These are phyloP conservation scores for Acanthochlamys bracteata DNA, from an alignment of 106 monocot species.

Conservation along the genomic window DNA sequence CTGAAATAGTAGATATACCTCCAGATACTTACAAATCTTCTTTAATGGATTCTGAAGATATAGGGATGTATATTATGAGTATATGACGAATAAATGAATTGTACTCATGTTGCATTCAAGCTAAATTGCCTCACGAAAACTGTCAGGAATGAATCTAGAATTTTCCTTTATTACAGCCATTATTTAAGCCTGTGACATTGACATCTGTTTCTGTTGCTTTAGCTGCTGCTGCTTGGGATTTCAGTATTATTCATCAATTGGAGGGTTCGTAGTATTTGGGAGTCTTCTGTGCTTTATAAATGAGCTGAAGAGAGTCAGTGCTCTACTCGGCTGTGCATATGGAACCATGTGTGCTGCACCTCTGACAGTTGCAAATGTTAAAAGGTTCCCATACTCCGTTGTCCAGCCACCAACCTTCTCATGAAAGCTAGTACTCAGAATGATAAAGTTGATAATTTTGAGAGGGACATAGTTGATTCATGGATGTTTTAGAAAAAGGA, in stretches of 20 bases:
- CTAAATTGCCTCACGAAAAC: too few relatives aligned
- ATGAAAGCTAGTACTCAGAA: not conserved
- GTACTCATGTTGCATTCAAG: too few relatives aligned
- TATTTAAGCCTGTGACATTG: too few relatives aligned
- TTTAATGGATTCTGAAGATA: too few relatives aligned
- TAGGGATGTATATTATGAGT: too few relatives aligned
- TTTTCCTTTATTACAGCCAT: too few relatives aligned
- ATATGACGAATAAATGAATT: too few relatives aligned
- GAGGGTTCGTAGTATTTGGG: constrained; percentile 53
- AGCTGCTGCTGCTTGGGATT: not conserved
- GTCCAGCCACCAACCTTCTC: constrained; percentile 70
- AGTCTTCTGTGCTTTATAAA: constrained; percentile 48
- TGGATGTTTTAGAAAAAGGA: not conserved
- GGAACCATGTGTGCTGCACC: constrained; percentile 93
- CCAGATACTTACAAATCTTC: too few relatives aligned
- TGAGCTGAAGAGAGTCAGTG: constrained; percentile 57
- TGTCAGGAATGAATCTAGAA: too few relatives aligned
- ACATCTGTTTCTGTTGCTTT: too few relatives aligned
- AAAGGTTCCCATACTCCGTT: constrained; percentile 70
- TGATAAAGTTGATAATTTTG: not conserved
- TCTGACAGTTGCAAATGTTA: constrained; percentile 85
- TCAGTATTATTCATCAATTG: constrained; percentile 12
- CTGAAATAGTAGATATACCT: too few relatives aligned
- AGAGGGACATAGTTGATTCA: not conserved
- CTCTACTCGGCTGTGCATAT: constrained; percentile 66